Conservation (phyloP, 805 yeast genomes). For the Jamesozyma spencerorum region DNA sequence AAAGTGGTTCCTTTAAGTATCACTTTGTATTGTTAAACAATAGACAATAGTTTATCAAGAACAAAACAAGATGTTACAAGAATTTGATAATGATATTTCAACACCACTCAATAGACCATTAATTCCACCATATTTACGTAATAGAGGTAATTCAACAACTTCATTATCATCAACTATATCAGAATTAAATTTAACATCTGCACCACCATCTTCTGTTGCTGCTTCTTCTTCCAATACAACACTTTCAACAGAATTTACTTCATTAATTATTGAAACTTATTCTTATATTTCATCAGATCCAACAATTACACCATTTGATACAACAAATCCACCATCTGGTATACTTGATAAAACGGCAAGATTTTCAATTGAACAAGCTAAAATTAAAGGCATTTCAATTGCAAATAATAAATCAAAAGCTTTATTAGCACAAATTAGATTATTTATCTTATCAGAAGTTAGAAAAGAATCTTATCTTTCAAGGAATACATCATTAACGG, state of each 20-base stretch:
- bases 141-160: slow-evolving; percentile 2
- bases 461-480: slow-evolving; percentile 23
- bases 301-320: slow-evolving; percentile 58
- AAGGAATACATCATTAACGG: slow-evolving; percentile 21
- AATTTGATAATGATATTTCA: too few species aligned
- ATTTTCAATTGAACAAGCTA: slow-evolving; percentile 37
- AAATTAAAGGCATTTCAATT: slow-evolving; percentile 27
- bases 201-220: background rate
- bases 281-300: slow-evolving; percentile 46
- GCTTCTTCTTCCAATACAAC: background rate
- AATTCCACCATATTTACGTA: slow-evolving; percentile 1
- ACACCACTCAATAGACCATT: background rate
- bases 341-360: slow-evolving; percentile 52
- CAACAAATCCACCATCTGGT: slow-evolving; percentile 58
- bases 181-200: slow-evolving; percentile 11
- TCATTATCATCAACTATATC: slow-evolving; percentile 10
- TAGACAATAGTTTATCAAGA: too few species aligned
- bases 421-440: slow-evolving; percentile 33
- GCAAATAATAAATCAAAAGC: slow-evolving; percentile 31
- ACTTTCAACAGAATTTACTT: slow-evolving; percentile 25
- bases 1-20: background rate
- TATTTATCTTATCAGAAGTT: slow-evolving; percentile 29
- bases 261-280: slow-evolving; percentile 38
- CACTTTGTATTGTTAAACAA: too few species aligned
- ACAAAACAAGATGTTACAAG: too few species aligned